Percentiles rank a stretch among this genome's conserved stretches.
Evolutionary conservation across 2,329 filamentous ascomycete genomes (phyloP).

Genomic region (Nectriaceae sp.): DNA sequence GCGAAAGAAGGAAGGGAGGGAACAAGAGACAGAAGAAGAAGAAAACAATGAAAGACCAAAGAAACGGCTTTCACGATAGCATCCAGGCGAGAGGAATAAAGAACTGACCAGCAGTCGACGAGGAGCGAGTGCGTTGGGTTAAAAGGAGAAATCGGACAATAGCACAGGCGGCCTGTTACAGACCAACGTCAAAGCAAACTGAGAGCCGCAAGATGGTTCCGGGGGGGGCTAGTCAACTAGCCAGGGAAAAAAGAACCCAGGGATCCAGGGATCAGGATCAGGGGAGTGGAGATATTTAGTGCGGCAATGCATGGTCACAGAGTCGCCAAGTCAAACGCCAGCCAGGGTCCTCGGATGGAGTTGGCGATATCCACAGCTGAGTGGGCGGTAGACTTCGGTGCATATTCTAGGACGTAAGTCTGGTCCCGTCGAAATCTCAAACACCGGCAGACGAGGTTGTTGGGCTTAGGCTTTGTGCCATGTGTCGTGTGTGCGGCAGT

Average conservation of each 20-base stretch:
- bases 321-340: slow-evolving; percentile 29
- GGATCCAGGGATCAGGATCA: slow-evolving; percentile 19
- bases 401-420: not conserved
- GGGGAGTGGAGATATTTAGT: slow-evolving; percentile 20
- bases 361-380: not conserved
- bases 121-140: slow-evolving; percentile 23
- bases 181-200: slow-evolving; percentile 22
- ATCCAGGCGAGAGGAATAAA: slow-evolving; percentile 30
- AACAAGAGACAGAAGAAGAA: slow-evolving; percentile 19
- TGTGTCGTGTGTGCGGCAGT: not conserved
- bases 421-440: not conserved
- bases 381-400: not conserved
- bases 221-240: slow-evolving; percentile 22
- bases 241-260: slow-evolving; percentile 21
- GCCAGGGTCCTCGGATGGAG: slow-evolving; percentile 10
- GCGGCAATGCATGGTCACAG: slow-evolving; percentile 22
- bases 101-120: slow-evolving; percentile 23
- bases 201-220: slow-evolving; percentile 32
- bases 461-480: not conserved
- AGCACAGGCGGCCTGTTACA: slow-evolving; percentile 11
- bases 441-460: not conserved
- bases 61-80: slow-evolving; percentile 26
- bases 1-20: slow-evolving; percentile 18
- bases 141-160: slow-evolving; percentile 30
- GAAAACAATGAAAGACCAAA: slow-evolving; percentile 22